Conservation (phyloP, 352 stramenopile genomes). For the Pythium monospermum region DNA sequence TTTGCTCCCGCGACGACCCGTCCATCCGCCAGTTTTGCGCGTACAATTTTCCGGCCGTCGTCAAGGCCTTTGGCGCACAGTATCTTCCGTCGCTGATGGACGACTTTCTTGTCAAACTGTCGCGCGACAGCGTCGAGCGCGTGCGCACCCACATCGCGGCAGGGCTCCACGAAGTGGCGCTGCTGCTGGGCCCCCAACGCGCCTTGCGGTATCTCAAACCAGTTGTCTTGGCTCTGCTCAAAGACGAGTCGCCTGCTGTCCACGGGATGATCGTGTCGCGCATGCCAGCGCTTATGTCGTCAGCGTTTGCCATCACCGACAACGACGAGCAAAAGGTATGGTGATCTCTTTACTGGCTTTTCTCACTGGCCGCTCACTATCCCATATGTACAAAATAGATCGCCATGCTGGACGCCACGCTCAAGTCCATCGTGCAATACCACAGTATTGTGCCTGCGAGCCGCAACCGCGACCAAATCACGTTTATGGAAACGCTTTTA, state of each 20-base stretch:
- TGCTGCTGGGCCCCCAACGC: slow-evolving; percentile 55
- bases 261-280: slow-evolving; percentile 60
- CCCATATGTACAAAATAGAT: slow-evolving; percentile 19
- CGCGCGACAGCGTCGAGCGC: slow-evolving; percentile 10
- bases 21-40: slow-evolving; percentile 56
- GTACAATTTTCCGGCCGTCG: slow-evolving; percentile 76
- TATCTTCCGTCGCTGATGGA: slow-evolving; percentile 67
- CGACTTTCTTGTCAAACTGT: slow-evolving; percentile 56
- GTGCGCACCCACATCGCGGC: slow-evolving; percentile 60
- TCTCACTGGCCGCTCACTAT: background rate
- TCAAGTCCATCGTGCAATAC: slow-evolving; percentile 73
- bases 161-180: slow-evolving; percentile 67
- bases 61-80: slow-evolving; percentile 57
- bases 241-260: slow-evolving; percentile 53
- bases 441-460: slow-evolving; percentile 59
- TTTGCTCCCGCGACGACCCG: slow-evolving; percentile 58
- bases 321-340: slow-evolving; percentile 66
- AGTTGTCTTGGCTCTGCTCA: slow-evolving; percentile 48
- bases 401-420: slow-evolving; percentile 40
- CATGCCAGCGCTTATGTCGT: slow-evolving; percentile 42
- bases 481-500: slow-evolving; percentile 57
- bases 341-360: background rate
- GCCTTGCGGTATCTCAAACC: slow-evolving; percentile 59
- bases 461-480: slow-evolving; percentile 63
- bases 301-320: slow-evolving; percentile 43